phyloP scores from a whole-genome alignment of 1,139 yeast species.

The Nakaseomyces sp. region DNA sequence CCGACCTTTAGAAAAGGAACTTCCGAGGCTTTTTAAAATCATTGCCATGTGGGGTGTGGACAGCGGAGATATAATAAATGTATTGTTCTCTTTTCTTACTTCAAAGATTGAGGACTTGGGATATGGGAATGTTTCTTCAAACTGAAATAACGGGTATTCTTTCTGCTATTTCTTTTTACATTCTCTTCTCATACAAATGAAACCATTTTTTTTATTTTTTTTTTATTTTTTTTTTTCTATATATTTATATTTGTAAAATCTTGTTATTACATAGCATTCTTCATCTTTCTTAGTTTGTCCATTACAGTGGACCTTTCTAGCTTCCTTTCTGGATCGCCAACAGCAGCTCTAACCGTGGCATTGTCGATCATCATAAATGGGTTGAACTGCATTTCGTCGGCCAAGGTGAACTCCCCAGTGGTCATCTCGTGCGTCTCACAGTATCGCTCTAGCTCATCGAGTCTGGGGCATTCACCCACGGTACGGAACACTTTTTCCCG shows the following conservation, averaged over 20 bases:
- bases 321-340: slow-evolving; percentile 40
- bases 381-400: slow-evolving; percentile 72
- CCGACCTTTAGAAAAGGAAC: slow-evolving; percentile 51
- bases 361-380: slow-evolving; percentile 81
- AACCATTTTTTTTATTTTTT: no score
- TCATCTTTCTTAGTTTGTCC: slow-evolving; percentile 60
- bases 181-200: slow-evolving; percentile 10
- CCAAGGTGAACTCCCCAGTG: slow-evolving; percentile 77
- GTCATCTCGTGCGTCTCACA: slow-evolving; percentile 54
- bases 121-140: no score
- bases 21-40: slow-evolving; percentile 38
- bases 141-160: no score
- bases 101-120: neutral
- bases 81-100: neutral
- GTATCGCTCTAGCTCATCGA: slow-evolving; percentile 46
- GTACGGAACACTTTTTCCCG: slow-evolving; percentile 46
- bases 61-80: slow-evolving; percentile 52
- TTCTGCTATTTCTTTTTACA: no score
- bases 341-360: slow-evolving; percentile 44
- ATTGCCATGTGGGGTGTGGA: slow-evolving; percentile 54
- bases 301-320: slow-evolving; percentile 45
- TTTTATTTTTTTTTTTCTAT: neutral
- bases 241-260: neutral
- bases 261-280: slow-evolving; percentile 46
- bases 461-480: slow-evolving; percentile 38